phyloP scores from a whole-genome alignment of 208 protist species.

The Balamuthia mandrillaris region DNA sequence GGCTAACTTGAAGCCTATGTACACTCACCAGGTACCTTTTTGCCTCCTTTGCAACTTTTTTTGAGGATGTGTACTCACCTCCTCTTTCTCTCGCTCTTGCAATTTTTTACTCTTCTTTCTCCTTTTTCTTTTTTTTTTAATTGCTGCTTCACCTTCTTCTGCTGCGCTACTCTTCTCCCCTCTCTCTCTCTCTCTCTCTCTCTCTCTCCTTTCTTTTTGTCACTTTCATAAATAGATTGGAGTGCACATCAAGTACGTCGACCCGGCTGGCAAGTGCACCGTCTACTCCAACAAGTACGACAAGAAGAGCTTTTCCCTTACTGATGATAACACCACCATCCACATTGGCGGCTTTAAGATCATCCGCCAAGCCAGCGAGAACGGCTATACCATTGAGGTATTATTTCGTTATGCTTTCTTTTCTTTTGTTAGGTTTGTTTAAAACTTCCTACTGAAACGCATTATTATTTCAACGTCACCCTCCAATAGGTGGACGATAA shows the following conservation, averaged over 20 bases:
- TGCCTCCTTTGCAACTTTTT: no score
- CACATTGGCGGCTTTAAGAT: slow-evolving; percentile 36
- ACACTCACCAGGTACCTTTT: slow-evolving; percentile 36
- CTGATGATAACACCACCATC: background rate
- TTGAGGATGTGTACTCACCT: no score
- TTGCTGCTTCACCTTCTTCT: no score
- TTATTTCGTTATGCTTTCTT: background rate
- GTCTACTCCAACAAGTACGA: slow-evolving; percentile 28
- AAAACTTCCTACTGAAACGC: background rate
- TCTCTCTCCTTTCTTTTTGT: no score
- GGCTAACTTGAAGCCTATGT: slow-evolving; percentile 38
- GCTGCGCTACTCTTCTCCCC: no score
- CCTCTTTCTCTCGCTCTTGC: no score
- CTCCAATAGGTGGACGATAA: background rate
- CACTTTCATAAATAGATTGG: no score
- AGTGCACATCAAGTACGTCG: slow-evolving; percentile 36
- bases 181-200: no score
- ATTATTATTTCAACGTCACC: background rate
- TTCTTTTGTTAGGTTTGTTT: background rate
- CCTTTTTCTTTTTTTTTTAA: no score
- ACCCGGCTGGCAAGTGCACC: slow-evolving; percentile 6
- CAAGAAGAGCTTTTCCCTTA: background rate
- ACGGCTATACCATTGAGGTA: slow-evolving; percentile 1
- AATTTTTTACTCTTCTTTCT: no score
- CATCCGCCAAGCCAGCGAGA: background rate